Evolutionary conservation across 1,284 basidiomycete genomes (phyloP).

Genomic region (Tylopilus sp.): DNA sequence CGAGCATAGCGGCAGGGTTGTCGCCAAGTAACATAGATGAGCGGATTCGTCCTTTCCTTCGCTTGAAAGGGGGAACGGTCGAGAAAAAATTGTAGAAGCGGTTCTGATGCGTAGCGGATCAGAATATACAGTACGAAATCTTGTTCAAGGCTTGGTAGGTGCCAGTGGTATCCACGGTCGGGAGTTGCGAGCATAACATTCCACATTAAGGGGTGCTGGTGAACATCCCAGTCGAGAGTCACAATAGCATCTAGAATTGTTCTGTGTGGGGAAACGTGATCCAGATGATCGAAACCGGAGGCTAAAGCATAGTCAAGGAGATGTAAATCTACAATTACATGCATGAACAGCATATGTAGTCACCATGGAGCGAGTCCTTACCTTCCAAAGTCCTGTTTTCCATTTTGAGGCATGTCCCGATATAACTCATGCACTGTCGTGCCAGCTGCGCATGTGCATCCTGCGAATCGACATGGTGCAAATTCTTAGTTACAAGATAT

Average conservation of each 20-base stretch:
- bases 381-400: not conserved
- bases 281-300: constrained; percentile 2
- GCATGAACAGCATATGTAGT: no score
- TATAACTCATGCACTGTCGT: constrained; percentile 13
- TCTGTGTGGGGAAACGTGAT: not conserved
- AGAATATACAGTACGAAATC: constrained; percentile 7
- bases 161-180: not conserved
- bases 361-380: not conserved
- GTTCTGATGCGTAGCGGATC: constrained; percentile 6
- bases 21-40: constrained; percentile 13
- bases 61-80: not conserved
- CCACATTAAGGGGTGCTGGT: constrained; percentile 7
- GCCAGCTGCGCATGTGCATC: constrained; percentile 4
- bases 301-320: constrained; percentile 1
- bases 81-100: constrained; percentile 8
- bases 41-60: constrained; percentile 23
- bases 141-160: not conserved
- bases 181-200: not conserved
- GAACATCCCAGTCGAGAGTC: not conserved
- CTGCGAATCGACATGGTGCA: not conserved
- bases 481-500: not conserved
- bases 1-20: constrained; percentile 8
- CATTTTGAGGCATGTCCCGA: not conserved
- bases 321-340: not conserved
- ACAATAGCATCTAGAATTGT: not conserved